Evolutionary conservation across 352 stramenopile genomes (phyloP).

Genomic region (Blastocystis sp.): DNA sequence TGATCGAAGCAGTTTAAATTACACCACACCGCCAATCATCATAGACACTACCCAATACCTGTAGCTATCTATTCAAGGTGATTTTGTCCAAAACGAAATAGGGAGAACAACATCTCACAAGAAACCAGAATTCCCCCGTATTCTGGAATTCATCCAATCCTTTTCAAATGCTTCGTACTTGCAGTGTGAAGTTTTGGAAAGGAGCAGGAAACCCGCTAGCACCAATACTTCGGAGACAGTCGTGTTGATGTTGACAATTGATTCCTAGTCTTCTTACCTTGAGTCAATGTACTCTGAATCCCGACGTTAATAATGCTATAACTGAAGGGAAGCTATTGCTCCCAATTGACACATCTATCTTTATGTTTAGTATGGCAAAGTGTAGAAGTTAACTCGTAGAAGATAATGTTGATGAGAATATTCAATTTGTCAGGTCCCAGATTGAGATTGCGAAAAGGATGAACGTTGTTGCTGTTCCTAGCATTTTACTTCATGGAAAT

Average conservation of each 20-base stretch:
- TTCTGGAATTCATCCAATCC: no score
- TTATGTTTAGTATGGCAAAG: slow-evolving; percentile 13
- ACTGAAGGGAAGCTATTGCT: background rate
- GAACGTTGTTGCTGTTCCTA: slow-evolving; percentile 17
- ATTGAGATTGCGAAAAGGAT: slow-evolving; percentile 42
- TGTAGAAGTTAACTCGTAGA: background rate
- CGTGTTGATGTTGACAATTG: background rate
- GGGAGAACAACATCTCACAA: no score
- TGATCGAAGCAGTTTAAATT: no score
- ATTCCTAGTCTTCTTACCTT: slow-evolving; percentile 27
- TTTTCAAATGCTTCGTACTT: no score
- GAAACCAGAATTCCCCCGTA: no score
- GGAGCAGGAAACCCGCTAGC: no score
- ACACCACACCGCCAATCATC: no score
- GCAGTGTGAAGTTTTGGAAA: no score
- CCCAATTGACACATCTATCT: slow-evolving; percentile 35
- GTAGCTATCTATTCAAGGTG: no score
- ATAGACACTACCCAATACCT: no score
- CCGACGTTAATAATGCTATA: background rate
- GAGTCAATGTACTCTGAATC: background rate
- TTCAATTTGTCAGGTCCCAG: slow-evolving; percentile 19
- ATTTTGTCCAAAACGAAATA: background rate
- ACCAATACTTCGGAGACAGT: background rate
- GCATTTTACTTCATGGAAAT: background rate
- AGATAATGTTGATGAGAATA: background rate